phyloP scores from a whole-genome alignment of 495 filamentous ascomycete genomes.

The Penicillium daleae region DNA sequence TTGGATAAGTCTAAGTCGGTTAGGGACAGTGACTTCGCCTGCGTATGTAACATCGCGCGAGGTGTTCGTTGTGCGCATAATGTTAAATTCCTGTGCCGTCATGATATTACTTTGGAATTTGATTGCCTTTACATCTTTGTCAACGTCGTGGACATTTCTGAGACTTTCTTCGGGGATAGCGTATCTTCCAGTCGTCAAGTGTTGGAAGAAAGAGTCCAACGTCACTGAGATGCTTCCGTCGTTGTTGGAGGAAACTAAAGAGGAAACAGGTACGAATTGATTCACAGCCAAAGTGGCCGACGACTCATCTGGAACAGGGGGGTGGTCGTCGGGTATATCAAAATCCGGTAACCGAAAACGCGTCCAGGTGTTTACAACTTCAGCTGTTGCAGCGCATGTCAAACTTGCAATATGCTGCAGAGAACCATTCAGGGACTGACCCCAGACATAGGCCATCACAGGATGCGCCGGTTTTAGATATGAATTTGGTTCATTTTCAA shows the following conservation, averaged over 20 bases:
- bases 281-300: neutral
- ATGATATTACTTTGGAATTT: neutral
- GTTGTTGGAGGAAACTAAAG: neutral
- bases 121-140: neutral
- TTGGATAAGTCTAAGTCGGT: neutral
- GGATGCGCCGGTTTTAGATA: too few species aligned
- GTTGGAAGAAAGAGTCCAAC: conserved; percentile 6
- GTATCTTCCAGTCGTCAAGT: conserved; percentile 2
- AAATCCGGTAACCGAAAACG: conserved; percentile 10
- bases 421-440: neutral
- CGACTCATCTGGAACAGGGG: conserved; percentile 11
- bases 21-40: neutral
- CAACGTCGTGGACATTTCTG: neutral
- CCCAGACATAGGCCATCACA: conserved; percentile 9
- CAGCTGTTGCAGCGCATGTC: neutral
- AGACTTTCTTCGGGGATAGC: conserved; percentile 6
- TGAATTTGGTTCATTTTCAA: too few species aligned
- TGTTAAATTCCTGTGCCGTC: neutral
- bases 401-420: conserved; percentile 1
- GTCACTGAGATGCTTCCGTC: neutral
- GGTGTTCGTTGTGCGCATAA: neutral
- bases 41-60: neutral
- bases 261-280: neutral
- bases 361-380: neutral
- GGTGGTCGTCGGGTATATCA: conserved; percentile 1